Evolutionary conservation across 306 rosid genomes (phyloP).

Genomic region (Echinosophora koreensis): DNA sequence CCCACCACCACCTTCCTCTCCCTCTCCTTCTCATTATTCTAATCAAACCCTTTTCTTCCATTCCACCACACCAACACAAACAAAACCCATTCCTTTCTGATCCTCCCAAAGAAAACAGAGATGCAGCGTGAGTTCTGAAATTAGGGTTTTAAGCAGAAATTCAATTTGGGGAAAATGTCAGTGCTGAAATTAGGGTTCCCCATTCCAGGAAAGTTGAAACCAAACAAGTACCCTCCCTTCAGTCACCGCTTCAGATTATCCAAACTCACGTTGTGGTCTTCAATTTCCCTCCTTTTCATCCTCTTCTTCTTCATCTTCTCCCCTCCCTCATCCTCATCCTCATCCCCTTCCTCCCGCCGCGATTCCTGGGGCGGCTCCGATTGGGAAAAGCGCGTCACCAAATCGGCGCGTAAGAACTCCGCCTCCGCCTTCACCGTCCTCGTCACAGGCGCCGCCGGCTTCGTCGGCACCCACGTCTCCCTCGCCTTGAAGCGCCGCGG

Average conservation of each 20-base stretch:
- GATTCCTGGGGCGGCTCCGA: slow-evolving; percentile 75
- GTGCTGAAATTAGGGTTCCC: slow-evolving; percentile 47
- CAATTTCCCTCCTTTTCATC: slow-evolving; percentile 63
- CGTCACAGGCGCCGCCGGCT: slow-evolving; percentile 86
- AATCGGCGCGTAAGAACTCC: slow-evolving; percentile 58
- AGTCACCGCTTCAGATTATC: slow-evolving; percentile 70
- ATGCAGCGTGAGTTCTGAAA: not conserved
- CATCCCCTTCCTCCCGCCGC: slow-evolving; percentile 48
- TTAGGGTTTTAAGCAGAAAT: not conserved
- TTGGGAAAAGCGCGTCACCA: slow-evolving; percentile 81
- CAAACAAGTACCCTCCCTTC: slow-evolving; percentile 65
- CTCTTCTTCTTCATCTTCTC: slow-evolving; percentile 50
- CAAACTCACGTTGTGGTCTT: slow-evolving; percentile 65
- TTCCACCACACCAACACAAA: too few relatives aligned
- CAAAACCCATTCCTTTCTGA: too few relatives aligned
- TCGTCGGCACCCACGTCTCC: slow-evolving; percentile 85
- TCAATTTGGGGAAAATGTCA: slow-evolving; percentile 46
- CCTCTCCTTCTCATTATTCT: not conserved
- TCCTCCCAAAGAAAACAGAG: too few relatives aligned
- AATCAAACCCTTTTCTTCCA: not conserved
- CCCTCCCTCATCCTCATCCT: slow-evolving; percentile 33
- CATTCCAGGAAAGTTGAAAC: slow-evolving; percentile 81
- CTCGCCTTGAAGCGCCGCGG: slow-evolving; percentile 81
- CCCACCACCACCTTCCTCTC: not conserved
- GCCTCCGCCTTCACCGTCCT: slow-evolving; percentile 61